These are phyloP conservation scores for Penicillium longicatenatum DNA, from an alignment of 495 filamentous ascomycete species.

Conservation along the genomic window DNA sequence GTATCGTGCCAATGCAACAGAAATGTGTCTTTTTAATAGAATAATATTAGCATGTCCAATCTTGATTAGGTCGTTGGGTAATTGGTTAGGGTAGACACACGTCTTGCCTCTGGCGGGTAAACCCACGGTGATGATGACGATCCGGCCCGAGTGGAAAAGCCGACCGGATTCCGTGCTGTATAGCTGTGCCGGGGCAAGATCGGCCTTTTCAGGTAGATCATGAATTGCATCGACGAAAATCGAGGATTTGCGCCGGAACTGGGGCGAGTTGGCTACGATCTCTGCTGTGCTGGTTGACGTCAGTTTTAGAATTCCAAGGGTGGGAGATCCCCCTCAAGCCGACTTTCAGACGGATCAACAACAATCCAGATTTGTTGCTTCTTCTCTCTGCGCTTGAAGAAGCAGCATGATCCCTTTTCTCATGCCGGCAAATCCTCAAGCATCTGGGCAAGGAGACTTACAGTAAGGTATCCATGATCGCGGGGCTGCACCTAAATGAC, in stretches of 20 bases:
- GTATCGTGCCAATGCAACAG: constrained; percentile 92
- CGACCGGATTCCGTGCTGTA: constrained; percentile 98
- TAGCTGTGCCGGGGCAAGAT: constrained; percentile 92
- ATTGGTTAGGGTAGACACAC: constrained; percentile 48
- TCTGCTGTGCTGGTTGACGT: constrained; percentile 64
- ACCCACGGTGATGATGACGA: constrained; percentile 96
- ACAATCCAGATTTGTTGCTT: neutral
- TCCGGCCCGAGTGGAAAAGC: constrained; percentile 94
- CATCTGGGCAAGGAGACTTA: constrained; percentile 44
- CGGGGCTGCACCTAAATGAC: constrained; percentile 17
- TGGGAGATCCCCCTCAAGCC: neutral
- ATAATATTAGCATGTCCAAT: constrained; percentile 10
- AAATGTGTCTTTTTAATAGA: constrained; percentile 69
- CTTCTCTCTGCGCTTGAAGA: neutral
- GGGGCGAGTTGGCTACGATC: constrained; percentile 81
- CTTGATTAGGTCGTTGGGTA: neutral
- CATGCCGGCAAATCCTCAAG: neutral
- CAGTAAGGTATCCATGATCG: constrained; percentile 77
- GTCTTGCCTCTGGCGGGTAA: constrained; percentile 97
- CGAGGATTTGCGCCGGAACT: constrained; percentile 83
- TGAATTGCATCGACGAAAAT: constrained; percentile 98
- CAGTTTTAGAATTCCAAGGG: constrained; percentile 14
- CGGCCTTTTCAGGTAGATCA: constrained; percentile 79
- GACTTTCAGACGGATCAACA: neutral
- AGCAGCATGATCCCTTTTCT: neutral